phyloP scores from a whole-genome alignment of 1,284 basidiomycete species.

The Ganoderma resinaceum region DNA sequence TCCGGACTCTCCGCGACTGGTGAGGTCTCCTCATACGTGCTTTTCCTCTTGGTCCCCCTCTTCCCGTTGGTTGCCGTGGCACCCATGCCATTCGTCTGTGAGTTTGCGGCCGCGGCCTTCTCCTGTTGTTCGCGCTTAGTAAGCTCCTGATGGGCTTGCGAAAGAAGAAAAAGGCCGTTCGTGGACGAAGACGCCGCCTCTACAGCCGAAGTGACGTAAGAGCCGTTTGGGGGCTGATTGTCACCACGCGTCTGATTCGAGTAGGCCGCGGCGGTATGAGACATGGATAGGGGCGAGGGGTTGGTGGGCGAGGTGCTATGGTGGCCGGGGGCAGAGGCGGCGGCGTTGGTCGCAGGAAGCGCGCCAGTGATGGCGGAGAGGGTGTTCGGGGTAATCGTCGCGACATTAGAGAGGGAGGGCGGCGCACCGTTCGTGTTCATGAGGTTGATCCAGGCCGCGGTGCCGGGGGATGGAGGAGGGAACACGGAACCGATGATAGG shows the following conservation, averaged over 20 bases:
- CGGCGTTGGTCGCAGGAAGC: conserved; percentile 41
- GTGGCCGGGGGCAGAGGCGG: conserved; percentile 15
- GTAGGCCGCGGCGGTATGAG: conserved; percentile 39
- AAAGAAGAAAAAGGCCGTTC: conserved; percentile 92
- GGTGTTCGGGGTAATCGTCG: conserved; percentile 92
- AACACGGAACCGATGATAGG: conserved; percentile 80
- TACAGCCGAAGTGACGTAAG: conserved; percentile 53
- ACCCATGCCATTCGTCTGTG: conserved; percentile 35
- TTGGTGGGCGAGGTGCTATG: conserved; percentile 33
- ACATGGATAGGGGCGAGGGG: conserved; percentile 43
- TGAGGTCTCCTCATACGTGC: conserved; percentile 48
- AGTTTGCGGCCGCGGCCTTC: conserved; percentile 48
- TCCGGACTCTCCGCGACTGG: conserved; percentile 44
- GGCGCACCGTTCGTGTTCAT: conserved; percentile 77
- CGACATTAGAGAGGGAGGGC: conserved; percentile 59
- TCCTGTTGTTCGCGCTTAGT: conserved; percentile 84
- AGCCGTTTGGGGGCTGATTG: conserved; percentile 38
- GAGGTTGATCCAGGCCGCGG: conserved; percentile 91
- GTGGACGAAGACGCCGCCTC: conserved; percentile 70
- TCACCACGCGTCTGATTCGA: conserved; percentile 42
- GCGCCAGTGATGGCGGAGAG: conserved; percentile 83
- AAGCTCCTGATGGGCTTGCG: conserved; percentile 94
- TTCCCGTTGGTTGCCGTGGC: conserved; percentile 45
- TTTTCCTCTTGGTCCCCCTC: conserved; percentile 74
- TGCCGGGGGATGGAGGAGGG: conserved; percentile 89